Evolutionary conservation across 768 basidiomycete genomes (phyloP), one percentile per base, ranked within the genome.

Genomic region (Sporobolomyces pararoseus): DNA sequence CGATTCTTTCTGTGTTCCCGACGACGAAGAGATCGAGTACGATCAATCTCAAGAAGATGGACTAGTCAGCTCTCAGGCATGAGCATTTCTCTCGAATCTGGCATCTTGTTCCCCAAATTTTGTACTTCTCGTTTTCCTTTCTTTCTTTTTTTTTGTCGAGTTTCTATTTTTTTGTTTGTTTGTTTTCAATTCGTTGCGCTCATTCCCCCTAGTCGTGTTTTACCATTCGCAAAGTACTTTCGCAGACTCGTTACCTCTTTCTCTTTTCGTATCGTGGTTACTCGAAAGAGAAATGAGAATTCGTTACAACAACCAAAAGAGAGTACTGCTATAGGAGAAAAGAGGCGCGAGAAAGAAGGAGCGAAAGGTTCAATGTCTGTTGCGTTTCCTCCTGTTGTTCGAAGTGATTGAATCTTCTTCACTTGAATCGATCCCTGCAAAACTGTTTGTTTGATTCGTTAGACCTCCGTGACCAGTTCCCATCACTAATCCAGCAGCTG

Each of bases 11-110:
- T 67, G 66, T 23, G 72, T 70, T 2, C 39, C 23, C 4, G 51
- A 60, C n/a, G 72, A 74, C 27, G 72, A 70, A 35, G 68, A 70
- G 49, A 60, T 73, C 44, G 68, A 61, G 53, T 47, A 47, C 16
- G 68, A 66, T 16, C 23, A 61, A 25, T 61, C 59, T 16, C 59
- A 61, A 49, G 59, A 32, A 39, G 58, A 31, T 34, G 6, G 39
- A 42, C 10, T 9, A 42, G 39, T 9, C n/a, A n/a, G n/a, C n/a
- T n/a, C n/a, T n/a, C n/a, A 42, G 39, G 4, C 29, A 64, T 65
- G 53, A 34, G 6, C 29, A 67, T 58, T 34, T 67, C 60, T n/a
- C n/a, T 23, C 59, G 37, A 27, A 14, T 52, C 23, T 59, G 64
- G 44, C 9, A 27, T 29, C 25, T 21, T 47, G 46, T 47, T 47